Evolutionary conservation across 1,284 basidiomycete species (phyloP).

Genomic region (Erythrobasidium hasegawianum): DNA sequence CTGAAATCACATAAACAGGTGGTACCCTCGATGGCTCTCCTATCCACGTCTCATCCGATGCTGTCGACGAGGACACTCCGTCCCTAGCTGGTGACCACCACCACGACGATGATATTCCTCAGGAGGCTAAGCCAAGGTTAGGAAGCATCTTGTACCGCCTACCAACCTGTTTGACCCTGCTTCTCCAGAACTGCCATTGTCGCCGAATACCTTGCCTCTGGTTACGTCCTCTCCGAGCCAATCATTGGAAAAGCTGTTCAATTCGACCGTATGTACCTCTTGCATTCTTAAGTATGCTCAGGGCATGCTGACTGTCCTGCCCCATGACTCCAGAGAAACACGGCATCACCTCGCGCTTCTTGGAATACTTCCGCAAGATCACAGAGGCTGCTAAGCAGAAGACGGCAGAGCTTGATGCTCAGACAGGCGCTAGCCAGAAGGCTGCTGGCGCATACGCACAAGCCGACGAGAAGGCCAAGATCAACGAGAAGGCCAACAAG

Average conservation of each 20-base stretch:
- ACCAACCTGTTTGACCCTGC: neutral
- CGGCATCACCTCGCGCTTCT: constrained; percentile 80
- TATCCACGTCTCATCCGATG: constrained; percentile 64
- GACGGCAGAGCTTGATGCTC: constrained; percentile 69
- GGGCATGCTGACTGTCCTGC: neutral
- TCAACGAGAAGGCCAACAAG: constrained; percentile 63
- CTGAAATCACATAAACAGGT: constrained; percentile 56
- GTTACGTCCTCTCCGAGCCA: constrained; percentile 73
- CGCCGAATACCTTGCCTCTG: constrained; percentile 83
- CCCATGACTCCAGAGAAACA: constrained; percentile 59
- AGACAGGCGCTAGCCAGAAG: constrained; percentile 66
- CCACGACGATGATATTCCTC: constrained; percentile 57
- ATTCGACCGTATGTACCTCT: constrained; percentile 26
- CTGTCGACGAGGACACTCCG: constrained; percentile 51
- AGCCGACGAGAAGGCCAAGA: constrained; percentile 75
- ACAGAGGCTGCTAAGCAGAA: constrained; percentile 64
- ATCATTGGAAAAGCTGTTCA: constrained; percentile 77
- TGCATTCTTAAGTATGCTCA: neutral
- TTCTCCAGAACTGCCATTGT: constrained; percentile 58
- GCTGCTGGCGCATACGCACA: constrained; percentile 56
- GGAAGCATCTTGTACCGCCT: constrained; percentile 41
- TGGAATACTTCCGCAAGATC: constrained; percentile 67
- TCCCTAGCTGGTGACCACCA: constrained; percentile 45
- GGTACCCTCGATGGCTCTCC: constrained; percentile 63
- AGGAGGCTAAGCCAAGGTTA: constrained; percentile 75